phyloP scores from a whole-genome alignment of 352 stramenopile species.

The Paralagenidium karlingii region DNA sequence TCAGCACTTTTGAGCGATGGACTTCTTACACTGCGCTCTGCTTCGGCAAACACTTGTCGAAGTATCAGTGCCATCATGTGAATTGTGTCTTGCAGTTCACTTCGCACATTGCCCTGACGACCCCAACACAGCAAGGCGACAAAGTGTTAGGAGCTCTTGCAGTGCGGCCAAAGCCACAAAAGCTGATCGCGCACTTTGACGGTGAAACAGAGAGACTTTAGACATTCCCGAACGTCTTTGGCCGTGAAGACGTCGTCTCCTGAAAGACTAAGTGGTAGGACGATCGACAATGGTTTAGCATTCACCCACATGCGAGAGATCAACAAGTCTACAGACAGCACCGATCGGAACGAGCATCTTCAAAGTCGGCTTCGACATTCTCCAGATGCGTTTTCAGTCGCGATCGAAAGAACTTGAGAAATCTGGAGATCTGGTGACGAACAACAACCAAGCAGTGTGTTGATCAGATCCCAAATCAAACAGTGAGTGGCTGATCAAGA shows the following conservation, averaged over 20 bases:
- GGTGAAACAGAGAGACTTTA: constrained; percentile 66
- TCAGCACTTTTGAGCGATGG: neutral
- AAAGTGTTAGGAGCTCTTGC: neutral
- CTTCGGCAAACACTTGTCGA: constrained; percentile 63
- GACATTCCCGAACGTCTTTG: constrained; percentile 63
- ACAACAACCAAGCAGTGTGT: neutral
- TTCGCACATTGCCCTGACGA: constrained; percentile 47
- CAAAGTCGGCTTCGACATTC: constrained; percentile 75
- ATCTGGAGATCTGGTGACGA: constrained; percentile 39
- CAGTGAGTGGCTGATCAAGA: neutral
- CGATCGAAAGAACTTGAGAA: constrained; percentile 81
- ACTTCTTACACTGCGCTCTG: constrained; percentile 39
- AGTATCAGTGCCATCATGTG: constrained; percentile 81
- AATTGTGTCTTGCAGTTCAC: constrained; percentile 71
- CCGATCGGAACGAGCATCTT: constrained; percentile 69
- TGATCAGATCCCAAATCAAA: neutral
- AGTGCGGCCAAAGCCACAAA: neutral
- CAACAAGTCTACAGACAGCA: constrained; percentile 2
- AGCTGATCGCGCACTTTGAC: constrained; percentile 31
- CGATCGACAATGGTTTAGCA: neutral
- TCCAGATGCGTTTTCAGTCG: constrained; percentile 60
- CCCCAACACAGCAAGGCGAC: neutral
- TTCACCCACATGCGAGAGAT: neutral
- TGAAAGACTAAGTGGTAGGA: constrained; percentile 21
- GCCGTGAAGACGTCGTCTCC: constrained; percentile 75